phyloP scores from a whole-genome alignment of 805 yeast species.

The Myxozyma mucilagina region DNA sequence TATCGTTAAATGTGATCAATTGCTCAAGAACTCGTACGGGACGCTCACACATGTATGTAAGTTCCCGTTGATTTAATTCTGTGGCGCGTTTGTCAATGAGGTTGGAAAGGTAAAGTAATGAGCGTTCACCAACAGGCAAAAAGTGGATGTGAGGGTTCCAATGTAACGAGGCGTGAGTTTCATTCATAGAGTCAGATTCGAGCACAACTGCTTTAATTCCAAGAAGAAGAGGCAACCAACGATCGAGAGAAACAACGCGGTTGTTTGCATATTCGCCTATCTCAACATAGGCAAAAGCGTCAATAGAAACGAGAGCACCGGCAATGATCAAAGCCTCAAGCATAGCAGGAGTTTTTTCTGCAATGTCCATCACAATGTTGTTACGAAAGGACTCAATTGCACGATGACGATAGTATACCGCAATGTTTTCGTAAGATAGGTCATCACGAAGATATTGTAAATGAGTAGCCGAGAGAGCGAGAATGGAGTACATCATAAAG shows the following conservation, averaged over 20 bases:
- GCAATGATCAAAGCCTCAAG: conserved; percentile 30
- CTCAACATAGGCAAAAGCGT: conserved; percentile 30
- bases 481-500: conserved; percentile 30
- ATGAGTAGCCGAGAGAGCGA: conserved; percentile 32
- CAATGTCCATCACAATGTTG: conserved; percentile 16
- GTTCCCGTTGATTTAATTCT: conserved; percentile 28
- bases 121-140: conserved; percentile 30
- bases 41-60: conserved; percentile 26
- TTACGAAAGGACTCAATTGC: conserved; percentile 27
- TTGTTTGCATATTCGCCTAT: conserved; percentile 19
- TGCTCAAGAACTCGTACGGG: conserved; percentile 31
- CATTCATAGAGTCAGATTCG: conserved; percentile 24
- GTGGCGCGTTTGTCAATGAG: conserved; percentile 30
- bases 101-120: conserved; percentile 25
- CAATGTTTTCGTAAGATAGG: conserved; percentile 24
- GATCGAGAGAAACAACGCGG: conserved; percentile 27
- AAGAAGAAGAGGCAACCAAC: conserved; percentile 30
- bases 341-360: conserved; percentile 22
- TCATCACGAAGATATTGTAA: conserved; percentile 26
- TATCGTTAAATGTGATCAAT: conserved; percentile 29
- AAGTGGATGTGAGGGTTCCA: conserved; percentile 29
- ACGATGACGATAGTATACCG: conserved; percentile 27
- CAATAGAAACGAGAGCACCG: conserved; percentile 27
- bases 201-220: conserved; percentile 30
- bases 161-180: conserved; percentile 17